A percentile compares a stretch with the other conserved stretches of the same genome.
Evolutionary conservation across 2,329 filamentous ascomycete species (phyloP).

Genomic region (Aureobasidium mangrovei): DNA sequence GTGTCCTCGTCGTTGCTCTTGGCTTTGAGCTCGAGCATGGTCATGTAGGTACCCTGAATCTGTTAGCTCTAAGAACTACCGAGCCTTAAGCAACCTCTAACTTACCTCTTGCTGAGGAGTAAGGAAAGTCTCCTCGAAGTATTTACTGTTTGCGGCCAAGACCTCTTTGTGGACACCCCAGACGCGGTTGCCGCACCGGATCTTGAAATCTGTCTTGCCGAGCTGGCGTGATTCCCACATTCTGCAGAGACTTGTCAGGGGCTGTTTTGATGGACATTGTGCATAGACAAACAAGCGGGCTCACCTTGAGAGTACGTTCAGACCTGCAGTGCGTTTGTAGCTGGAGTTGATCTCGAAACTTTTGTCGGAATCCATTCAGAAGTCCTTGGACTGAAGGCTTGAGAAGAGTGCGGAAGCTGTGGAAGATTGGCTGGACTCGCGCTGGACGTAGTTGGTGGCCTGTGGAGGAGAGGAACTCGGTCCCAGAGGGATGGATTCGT

Average conservation of each 20-base stretch:
- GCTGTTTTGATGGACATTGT: neutral
- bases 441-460: no score
- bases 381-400: no score
- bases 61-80: neutral
- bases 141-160: constrained; percentile 1
- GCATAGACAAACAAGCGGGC: no score
- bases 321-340: no score
- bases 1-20: neutral
- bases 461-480: no score
- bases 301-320: no score
- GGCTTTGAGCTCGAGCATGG: constrained; percentile 3
- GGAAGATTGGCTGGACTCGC: no score
- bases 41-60: neutral
- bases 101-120: neutral
- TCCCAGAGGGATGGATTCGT: no score
- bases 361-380: no score
- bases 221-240: constrained; percentile 2
- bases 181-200: neutral
- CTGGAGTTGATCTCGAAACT: no score
- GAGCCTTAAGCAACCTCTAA: neutral
- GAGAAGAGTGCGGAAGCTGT: no score
- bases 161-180: neutral
- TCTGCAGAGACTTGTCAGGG: neutral
- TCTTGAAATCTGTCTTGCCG: neutral
- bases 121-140: neutral